Evolutionary conservation across 805 yeast genomes (phyloP).

Genomic region (Diddensiella transvaalensis): DNA sequence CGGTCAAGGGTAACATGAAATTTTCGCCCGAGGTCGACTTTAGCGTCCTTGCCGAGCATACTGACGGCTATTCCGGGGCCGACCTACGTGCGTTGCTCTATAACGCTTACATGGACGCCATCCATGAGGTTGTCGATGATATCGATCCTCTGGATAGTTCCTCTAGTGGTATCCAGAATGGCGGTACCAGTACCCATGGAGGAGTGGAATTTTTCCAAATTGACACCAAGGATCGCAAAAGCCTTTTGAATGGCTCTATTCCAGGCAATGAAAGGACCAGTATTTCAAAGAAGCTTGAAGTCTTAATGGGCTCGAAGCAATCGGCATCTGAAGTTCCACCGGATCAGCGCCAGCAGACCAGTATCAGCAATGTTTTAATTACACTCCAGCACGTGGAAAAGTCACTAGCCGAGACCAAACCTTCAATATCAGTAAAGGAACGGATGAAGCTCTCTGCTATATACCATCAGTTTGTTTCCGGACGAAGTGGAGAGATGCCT

Average conservation of each 20-base stretch:
- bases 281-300: slow-evolving; percentile 20
- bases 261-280: slow-evolving; percentile 17
- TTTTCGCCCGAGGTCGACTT: slow-evolving; percentile 52
- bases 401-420: slow-evolving; percentile 73
- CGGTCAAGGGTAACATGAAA: slow-evolving; percentile 56
- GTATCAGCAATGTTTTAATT: slow-evolving; percentile 41
- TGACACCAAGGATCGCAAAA: slow-evolving; percentile 20
- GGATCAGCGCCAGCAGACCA: neutral
- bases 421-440: slow-evolving; percentile 82
- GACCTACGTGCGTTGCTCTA: slow-evolving; percentile 90
- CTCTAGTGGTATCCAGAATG: neutral
- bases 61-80: slow-evolving; percentile 89
- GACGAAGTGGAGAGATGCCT: slow-evolving; percentile 84
- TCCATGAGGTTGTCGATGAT: slow-evolving; percentile 47
- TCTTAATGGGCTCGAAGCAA: slow-evolving; percentile 10
- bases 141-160: neutral
- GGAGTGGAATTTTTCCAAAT: slow-evolving; percentile 47
- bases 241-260: neutral
- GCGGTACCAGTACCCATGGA: neutral
- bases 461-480: slow-evolving; percentile 68
- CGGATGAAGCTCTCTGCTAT: slow-evolving; percentile 56
- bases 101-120: slow-evolving; percentile 84
- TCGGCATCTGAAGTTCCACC: slow-evolving; percentile 9
- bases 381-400: slow-evolving; percentile 51
- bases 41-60: slow-evolving; percentile 48